These are phyloP conservation scores for Trichoderma citrinoviride DNA, from an alignment of 2,329 filamentous ascomycete species.

Conservation along the genomic window DNA sequence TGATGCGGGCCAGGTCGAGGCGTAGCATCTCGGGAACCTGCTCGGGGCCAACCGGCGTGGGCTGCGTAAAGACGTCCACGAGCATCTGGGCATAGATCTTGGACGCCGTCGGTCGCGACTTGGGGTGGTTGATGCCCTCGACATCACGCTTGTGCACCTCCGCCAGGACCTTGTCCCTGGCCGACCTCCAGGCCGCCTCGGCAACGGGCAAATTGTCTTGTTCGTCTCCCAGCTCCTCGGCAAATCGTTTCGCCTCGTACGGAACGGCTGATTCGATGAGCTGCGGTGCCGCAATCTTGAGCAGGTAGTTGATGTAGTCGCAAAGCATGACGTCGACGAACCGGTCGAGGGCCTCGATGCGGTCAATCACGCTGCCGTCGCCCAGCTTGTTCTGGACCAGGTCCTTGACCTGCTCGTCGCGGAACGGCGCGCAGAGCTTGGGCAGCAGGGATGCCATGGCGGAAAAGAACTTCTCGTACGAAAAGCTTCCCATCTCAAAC, in stretches of 20 bases:
- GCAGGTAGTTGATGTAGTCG: conserved; percentile 79
- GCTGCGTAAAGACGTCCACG: conserved; percentile 70
- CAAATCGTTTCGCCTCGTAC: conserved; percentile 73
- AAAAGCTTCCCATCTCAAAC: conserved; percentile 70
- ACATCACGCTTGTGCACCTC: conserved; percentile 69
- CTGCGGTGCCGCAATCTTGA: conserved; percentile 68
- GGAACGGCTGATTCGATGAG: conserved; percentile 68
- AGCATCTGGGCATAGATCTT: conserved; percentile 75
- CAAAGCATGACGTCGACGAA: conserved; percentile 76
- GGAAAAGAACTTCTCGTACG: conserved; percentile 75
- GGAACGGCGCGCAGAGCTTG: conserved; percentile 75
- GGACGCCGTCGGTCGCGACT: conserved; percentile 62
- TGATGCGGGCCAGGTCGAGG: conserved; percentile 64
- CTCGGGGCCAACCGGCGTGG: conserved; percentile 51
- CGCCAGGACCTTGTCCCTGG: conserved; percentile 60
- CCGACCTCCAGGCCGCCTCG: conserved; percentile 63
- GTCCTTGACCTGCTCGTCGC: conserved; percentile 72
- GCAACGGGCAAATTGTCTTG: conserved; percentile 57
- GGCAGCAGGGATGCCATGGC: conserved; percentile 74
- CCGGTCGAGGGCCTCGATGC: conserved; percentile 70
- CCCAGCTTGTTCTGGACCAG: conserved; percentile 61
- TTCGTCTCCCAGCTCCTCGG: conserved; percentile 59
- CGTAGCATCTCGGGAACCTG: conserved; percentile 71
- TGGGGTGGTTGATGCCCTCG: conserved; percentile 60
- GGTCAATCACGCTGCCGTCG: conserved; percentile 66